A percentile compares a stretch with the other conserved stretches of the same genome.
Conservation (phyloP, 495 filamentous ascomycete species). For the Aspergillus baeticus region DNA sequence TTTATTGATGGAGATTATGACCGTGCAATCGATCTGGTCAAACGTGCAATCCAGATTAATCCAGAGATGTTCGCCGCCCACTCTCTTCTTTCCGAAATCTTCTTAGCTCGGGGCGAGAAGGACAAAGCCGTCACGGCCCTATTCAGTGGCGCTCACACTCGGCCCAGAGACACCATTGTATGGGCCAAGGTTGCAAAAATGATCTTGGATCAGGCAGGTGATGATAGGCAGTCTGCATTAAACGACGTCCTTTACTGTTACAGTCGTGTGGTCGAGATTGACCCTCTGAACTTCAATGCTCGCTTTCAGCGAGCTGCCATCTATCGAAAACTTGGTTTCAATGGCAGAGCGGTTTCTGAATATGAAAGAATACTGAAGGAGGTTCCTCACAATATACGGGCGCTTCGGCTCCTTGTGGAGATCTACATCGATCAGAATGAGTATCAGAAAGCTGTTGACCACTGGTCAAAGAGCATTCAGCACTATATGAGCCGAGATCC, state of each 20-base stretch:
- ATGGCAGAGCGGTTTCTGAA: slow-evolving; percentile 56
- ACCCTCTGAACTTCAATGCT: slow-evolving; percentile 55
- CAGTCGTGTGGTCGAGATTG: slow-evolving; percentile 62
- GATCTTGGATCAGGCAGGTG: slow-evolving; percentile 59
- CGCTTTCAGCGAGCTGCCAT: slow-evolving; percentile 61
- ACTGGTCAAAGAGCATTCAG: slow-evolving; percentile 61
- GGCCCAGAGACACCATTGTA: slow-evolving; percentile 61
- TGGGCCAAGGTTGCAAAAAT: slow-evolving; percentile 71
- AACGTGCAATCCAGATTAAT: slow-evolving; percentile 74
- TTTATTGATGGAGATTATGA: slow-evolving; percentile 68
- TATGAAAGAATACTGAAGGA: slow-evolving; percentile 63
- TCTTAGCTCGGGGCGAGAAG: slow-evolving; percentile 63
- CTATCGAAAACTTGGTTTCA: slow-evolving; percentile 55
- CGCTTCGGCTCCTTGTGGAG: slow-evolving; percentile 64
- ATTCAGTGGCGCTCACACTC: slow-evolving; percentile 69
- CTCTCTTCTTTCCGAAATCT: slow-evolving; percentile 70
- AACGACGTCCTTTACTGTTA: slow-evolving; percentile 66
- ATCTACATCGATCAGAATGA: slow-evolving; percentile 60
- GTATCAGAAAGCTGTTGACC: slow-evolving; percentile 52
- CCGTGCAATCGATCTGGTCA: slow-evolving; percentile 58
- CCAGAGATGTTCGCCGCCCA: slow-evolving; percentile 81
- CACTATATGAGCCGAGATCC: slow-evolving; percentile 48
- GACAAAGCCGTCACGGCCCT: slow-evolving; percentile 66
- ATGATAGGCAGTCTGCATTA: slow-evolving; percentile 49
- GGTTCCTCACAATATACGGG: slow-evolving; percentile 56